Evolutionary conservation across 169 alveolate genomes (phyloP).

Genomic region (Blepharisma undulans): DNA sequence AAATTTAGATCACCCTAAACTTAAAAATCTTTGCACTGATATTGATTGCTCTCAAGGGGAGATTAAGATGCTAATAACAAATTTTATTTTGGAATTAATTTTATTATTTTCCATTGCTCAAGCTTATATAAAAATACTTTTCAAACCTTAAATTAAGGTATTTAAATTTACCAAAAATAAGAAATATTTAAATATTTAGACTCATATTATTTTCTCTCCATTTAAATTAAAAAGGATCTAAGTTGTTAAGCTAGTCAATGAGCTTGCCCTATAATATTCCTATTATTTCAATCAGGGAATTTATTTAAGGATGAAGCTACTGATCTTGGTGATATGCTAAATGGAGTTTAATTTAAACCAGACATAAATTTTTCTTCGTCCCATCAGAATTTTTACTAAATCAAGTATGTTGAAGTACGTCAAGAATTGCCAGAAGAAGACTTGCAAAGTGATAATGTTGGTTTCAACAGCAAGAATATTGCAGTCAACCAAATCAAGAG

Average conservation of each 20-base stretch:
- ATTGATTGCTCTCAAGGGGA: slow-evolving; percentile 54
- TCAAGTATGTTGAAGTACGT: slow-evolving; percentile 98
- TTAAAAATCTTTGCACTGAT: slow-evolving; percentile 72
- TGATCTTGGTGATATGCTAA: background rate
- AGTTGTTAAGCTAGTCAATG: slow-evolving; percentile 15
- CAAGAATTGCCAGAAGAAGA: slow-evolving; percentile 96
- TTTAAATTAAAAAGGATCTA: too few species aligned
- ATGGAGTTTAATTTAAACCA: too few species aligned
- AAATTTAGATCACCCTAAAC: slow-evolving; percentile 77
- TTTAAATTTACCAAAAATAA: too few species aligned
- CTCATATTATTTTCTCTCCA: too few species aligned
- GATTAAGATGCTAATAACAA: slow-evolving; percentile 83
- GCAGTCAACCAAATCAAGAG: slow-evolving; percentile 95
- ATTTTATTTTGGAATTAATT: too few species aligned
- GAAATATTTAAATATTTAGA: too few species aligned
- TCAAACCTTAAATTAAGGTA: too few species aligned
- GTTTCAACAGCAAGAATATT: slow-evolving; percentile 96
- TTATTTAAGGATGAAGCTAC: too few species aligned
- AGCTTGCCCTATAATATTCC: background rate
- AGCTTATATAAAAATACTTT: too few species aligned
- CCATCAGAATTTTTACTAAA: slow-evolving; percentile 96
- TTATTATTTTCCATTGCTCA: too few species aligned
- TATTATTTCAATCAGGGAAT: background rate
- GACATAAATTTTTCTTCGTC: slow-evolving; percentile 93
- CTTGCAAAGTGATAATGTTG: slow-evolving; percentile 97